These are phyloP conservation scores for Penicillium italicum DNA, from an alignment of 2,329 filamentous ascomycete genomes.

Conservation along the genomic window DNA sequence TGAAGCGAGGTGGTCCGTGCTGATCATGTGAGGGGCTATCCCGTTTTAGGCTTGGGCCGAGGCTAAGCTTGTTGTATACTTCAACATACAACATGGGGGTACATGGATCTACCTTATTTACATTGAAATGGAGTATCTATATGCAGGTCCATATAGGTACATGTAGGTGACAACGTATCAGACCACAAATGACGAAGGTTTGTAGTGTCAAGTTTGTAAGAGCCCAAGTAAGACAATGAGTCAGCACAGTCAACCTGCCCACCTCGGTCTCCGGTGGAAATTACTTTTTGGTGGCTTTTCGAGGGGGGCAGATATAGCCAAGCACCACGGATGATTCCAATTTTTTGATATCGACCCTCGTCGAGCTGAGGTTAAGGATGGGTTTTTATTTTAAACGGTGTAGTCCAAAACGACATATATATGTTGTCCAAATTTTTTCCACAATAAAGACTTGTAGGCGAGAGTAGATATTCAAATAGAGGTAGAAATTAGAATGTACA, in stretches of 20 bases:
- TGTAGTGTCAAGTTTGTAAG: too few relatives aligned
- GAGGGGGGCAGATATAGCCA: accelerated
- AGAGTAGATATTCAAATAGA: accelerated
- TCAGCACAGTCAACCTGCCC: background rate
- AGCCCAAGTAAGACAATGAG: background rate
- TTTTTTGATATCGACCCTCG: background rate
- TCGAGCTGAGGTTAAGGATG: background rate
- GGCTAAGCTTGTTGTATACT: background rate
- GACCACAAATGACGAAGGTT: background rate
- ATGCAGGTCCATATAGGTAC: background rate
- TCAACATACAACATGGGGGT: background rate
- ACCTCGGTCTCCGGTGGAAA: too few relatives aligned
- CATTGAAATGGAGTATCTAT: background rate
- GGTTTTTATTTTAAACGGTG: too few relatives aligned
- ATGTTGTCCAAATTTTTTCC: too few relatives aligned
- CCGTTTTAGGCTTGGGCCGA: background rate
- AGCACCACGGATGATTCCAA: accelerated
- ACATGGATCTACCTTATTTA: background rate
- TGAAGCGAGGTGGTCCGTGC: conserved; percentile 39
- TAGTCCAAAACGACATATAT: background rate
- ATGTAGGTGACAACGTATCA: background rate
- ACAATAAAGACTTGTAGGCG: too few relatives aligned
- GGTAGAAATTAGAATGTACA: background rate
- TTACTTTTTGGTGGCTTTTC: background rate
- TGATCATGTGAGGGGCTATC: conserved; percentile 24